Evolutionary conservation across 163 green algal genomes (phyloP).

Genomic region (Smithsoniella earleae): DNA sequence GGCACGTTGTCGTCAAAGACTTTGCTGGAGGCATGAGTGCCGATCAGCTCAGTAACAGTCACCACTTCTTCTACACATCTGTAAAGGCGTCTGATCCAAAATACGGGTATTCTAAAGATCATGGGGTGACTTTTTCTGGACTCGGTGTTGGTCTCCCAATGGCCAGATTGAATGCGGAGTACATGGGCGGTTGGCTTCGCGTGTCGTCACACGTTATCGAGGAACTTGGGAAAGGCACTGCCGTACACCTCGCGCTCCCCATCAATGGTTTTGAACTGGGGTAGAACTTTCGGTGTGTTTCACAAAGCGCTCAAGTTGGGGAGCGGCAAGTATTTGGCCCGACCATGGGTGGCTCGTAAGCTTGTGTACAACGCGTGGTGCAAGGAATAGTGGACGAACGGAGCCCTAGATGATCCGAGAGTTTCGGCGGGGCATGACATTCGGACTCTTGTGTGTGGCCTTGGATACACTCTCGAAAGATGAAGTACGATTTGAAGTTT

Average conservation of each 20-base stretch:
- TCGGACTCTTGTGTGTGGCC: too few species aligned
- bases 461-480: too few species aligned
- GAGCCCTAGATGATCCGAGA: too few species aligned
- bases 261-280: slow-evolving; percentile 3
- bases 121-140: slow-evolving; percentile 38
- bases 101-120: slow-evolving; percentile 40
- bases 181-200: slow-evolving; percentile 37
- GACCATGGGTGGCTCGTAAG: too few species aligned
- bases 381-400: too few species aligned
- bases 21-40: slow-evolving; percentile 34
- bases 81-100: not conserved
- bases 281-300: too few species aligned
- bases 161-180: slow-evolving; percentile 34
- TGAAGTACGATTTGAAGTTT: too few species aligned
- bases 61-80: slow-evolving; percentile 35
- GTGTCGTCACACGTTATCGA: not conserved
- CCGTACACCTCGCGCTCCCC: not conserved
- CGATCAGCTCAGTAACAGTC: slow-evolving; percentile 10
- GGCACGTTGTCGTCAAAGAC: slow-evolving; percentile 34
- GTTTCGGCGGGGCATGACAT: too few species aligned
- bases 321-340: too few species aligned
- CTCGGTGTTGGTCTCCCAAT: slow-evolving; percentile 40
- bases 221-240: not conserved
- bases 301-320: too few species aligned
- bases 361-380: too few species aligned